A percentile compares a stretch with the other conserved stretches of the same genome.
Conservation (phyloP, 2,329 filamentous ascomycete species). For the Xylaria sp. region DNA sequence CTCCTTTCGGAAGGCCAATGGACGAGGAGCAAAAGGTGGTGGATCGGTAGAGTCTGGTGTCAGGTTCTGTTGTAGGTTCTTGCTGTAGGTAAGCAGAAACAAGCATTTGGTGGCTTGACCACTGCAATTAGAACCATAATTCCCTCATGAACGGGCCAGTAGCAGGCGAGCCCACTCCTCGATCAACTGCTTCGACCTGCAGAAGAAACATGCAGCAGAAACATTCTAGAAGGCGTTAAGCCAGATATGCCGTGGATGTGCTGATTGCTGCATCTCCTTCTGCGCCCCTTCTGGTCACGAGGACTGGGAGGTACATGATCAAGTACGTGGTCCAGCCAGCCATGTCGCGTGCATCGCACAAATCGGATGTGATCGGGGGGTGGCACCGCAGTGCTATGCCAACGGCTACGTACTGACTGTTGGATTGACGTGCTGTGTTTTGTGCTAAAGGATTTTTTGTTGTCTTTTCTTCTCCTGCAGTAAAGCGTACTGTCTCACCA, state of each 20-base stretch:
- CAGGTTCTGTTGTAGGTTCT: too few relatives aligned
- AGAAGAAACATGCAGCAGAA: conserved; percentile 5
- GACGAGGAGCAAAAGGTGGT: not conserved
- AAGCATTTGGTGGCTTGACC: conserved; percentile 22
- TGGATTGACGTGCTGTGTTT: too few relatives aligned
- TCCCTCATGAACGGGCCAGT: conserved; percentile 20
- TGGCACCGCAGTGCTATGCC: conserved; percentile 10
- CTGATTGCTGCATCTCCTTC: conserved; percentile 4
- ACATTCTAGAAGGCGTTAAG: conserved; percentile 22
- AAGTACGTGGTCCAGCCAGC: conserved; percentile 12
- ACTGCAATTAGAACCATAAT: conserved; percentile 19
- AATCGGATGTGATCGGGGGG: conserved; percentile 17
- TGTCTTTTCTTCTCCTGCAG: too few relatives aligned
- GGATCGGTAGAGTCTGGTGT: too few relatives aligned
- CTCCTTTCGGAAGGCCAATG: conserved; percentile 17
- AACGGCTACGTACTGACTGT: too few relatives aligned
- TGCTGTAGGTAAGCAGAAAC: too few relatives aligned
- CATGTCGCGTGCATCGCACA: conserved; percentile 6
- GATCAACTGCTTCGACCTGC: not conserved
- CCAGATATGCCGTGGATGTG: not conserved
- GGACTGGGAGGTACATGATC: too few relatives aligned
- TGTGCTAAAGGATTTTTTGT: too few relatives aligned
- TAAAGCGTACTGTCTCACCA: too few relatives aligned
- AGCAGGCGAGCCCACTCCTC: not conserved
- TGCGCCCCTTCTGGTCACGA: conserved; percentile 17